Base-by-base conservation (phyloP, 2,329 filamentous ascomycete genomes). In the Colletotrichum sp. region DNA sequence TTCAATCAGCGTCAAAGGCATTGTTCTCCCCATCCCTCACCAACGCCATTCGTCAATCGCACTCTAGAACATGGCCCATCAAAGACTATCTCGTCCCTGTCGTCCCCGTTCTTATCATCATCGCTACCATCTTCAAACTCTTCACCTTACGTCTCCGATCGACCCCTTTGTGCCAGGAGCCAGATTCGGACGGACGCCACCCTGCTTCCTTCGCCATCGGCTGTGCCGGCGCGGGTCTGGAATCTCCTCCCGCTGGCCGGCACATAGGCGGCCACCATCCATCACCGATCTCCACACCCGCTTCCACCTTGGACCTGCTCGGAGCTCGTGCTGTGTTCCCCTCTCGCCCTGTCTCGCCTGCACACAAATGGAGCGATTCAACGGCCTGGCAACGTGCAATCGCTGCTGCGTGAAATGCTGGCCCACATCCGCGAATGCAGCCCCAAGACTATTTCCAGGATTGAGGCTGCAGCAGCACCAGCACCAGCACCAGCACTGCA, bases 231-330 rank as follows among this genome's bases (percentile, higher is more conserved):
- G 60, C 49, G 70, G 74, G 71, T 65, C 71, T 76, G 74, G 74
- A 76, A 69, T 74, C 44, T 55, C 49, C 60, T 52, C 59, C 65
- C 70, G 71, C 74, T 64, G 74, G 49, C 74, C 74, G 71, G 74
- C 74, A 76, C 64, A 64, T 65, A 69, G 67, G 59, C 63, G 74
- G 70, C 71, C 74, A 66, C 74, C 71, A 76, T 69, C 49, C 70
- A 76, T 69, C 63, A 52, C 44, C 26, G n/a, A 69, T 69, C 71
- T 16, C 64, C 59, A 28, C 64, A 49, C 60, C 70, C 36, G 28
- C 74, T 65, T 59, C 26, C 32, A 49, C 62, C 55, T 75, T 64
- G 28, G n/a, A 21, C n/a, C 6, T 18, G 28, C 64, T 69, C 36
- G 32, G 59, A 57, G 71, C 59, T 76, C 65, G 28, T 30, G 26